These are phyloP conservation scores for Ascobolus immersus DNA, from an alignment of 495 filamentous ascomycete genomes.

Conservation along the genomic window DNA sequence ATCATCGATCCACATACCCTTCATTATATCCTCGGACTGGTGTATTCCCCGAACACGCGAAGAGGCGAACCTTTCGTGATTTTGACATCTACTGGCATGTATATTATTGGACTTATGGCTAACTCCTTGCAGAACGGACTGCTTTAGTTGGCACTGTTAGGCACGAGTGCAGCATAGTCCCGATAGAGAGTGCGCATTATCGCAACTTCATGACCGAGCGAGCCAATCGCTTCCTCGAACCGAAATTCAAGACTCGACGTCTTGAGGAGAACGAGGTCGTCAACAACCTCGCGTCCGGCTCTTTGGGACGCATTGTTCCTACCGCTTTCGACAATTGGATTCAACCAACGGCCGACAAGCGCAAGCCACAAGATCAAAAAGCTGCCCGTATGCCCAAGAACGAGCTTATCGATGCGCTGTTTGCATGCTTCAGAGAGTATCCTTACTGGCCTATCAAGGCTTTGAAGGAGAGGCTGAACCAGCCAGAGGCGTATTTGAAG, in stretches of 20 bases:
- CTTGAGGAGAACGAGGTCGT: constrained; percentile 20
- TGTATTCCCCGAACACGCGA: too few relatives aligned
- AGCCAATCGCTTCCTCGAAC: constrained; percentile 35
- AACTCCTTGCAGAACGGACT: constrained; percentile 70
- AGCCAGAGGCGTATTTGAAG: constrained; percentile 81
- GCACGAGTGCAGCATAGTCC: constrained; percentile 54
- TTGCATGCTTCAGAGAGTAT: constrained; percentile 54
- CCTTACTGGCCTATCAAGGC: constrained; percentile 74
- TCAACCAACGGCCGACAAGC: constrained; percentile 20
- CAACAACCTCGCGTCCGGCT: constrained; percentile 23
- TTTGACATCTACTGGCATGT: too few relatives aligned
- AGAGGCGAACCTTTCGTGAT: too few relatives aligned
- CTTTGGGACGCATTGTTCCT: constrained; percentile 22
- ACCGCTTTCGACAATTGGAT: constrained; percentile 28
- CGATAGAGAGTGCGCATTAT: constrained; percentile 50
- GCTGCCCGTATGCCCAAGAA: constrained; percentile 58
- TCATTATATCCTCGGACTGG: too few relatives aligned
- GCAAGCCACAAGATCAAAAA: constrained; percentile 22
- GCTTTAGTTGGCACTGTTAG: constrained; percentile 42
- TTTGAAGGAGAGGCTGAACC: constrained; percentile 41
- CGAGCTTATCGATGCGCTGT: constrained; percentile 62
- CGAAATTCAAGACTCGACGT: constrained; percentile 29
- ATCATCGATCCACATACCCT: too few relatives aligned
- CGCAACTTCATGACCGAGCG: constrained; percentile 32
- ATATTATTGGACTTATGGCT: too few relatives aligned